These are phyloP conservation scores for Sordaria brevicollis DNA, from an alignment of 495 filamentous ascomycete genomes.

Conservation along the genomic window DNA sequence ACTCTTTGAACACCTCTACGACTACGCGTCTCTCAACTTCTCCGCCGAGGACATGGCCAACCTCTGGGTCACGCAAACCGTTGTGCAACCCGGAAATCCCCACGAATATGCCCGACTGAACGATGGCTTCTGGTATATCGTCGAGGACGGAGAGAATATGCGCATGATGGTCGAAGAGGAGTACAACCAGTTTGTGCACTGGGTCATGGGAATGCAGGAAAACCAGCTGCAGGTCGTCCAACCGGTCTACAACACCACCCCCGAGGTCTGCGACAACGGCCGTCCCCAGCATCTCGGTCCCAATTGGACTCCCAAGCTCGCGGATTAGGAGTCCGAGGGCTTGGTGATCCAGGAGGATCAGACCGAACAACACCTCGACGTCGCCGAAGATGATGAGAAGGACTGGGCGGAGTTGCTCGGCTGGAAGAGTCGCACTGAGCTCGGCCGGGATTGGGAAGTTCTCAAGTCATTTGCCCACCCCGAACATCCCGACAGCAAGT, in stretches of 20 bases:
- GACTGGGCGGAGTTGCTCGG: neutral
- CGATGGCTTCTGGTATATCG: neutral
- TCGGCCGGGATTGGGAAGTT: neutral
- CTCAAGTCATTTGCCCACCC: neutral
- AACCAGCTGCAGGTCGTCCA: neutral
- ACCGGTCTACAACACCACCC: neutral
- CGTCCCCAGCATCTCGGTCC: neutral
- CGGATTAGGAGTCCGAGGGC: neutral
- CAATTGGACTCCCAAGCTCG: neutral
- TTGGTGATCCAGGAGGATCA: neutral
- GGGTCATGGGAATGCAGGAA: neutral
- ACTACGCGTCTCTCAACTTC: neutral
- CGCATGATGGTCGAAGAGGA: neutral
- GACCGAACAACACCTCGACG: neutral
- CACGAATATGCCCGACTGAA: neutral
- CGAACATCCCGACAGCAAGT: neutral
- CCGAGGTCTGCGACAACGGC: neutral
- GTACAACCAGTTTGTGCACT: neutral
- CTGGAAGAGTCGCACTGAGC: neutral
- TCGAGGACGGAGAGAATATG: neutral
- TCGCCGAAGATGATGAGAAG: neutral
- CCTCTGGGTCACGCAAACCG: neutral
- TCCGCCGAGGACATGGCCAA: fast-evolving
- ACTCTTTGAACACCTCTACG: neutral
- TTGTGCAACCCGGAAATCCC: neutral